Base-by-base conservation (phyloP, 2,329 filamentous ascomycete genomes). In the Aspergillus pseudoviridinutans region DNA sequence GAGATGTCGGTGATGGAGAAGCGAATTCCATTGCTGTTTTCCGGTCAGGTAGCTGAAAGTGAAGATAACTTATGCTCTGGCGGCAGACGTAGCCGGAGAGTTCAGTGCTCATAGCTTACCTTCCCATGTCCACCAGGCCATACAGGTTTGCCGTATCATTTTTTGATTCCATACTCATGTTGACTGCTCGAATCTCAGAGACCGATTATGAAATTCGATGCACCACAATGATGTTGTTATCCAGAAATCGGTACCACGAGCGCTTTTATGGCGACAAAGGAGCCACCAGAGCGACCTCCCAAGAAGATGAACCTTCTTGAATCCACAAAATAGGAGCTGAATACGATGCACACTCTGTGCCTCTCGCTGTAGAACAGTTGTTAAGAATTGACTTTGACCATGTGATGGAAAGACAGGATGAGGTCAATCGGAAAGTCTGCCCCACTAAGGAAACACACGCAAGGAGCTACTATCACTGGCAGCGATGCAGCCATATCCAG, bases 1-100 rank as follows among this genome's bases (percentile, higher is more conserved):
- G 86, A 83, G n/a, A 95, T 81, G 63, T 91, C 87, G 8, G 91
- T 90, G 67, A 96, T 91, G 49, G 91, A 93, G 79, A 96, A 96
- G 55, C 92, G 90, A 67, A 96, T 93, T 66, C 92, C 92, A 79
- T 96, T 97, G 79, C 91, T 74, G 38, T 44, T 32, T 38, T 25
- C 27, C 52, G 17, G 38, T 49, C 24, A 47, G 47, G 20, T 20
- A 12, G 29, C 12, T 14, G 29, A 32, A 5, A 32, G 29, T 32
- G 29, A 14, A 32, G 12, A 32, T 32, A 32, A 1, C 2, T 38
- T 14, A 38, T 38, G 14, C 14, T 38, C 32, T 17, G 32, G 32
- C 5, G 1, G 5, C 14, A 38, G 2, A 14, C 7, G 32, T 7
- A 38, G 22, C n/a, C 20, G 35, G 6, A 9, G 24, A 29, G 51